These are phyloP conservation scores for Strigomonas culicis DNA, from an alignment of 208 protist species.

Conservation along the genomic window DNA sequence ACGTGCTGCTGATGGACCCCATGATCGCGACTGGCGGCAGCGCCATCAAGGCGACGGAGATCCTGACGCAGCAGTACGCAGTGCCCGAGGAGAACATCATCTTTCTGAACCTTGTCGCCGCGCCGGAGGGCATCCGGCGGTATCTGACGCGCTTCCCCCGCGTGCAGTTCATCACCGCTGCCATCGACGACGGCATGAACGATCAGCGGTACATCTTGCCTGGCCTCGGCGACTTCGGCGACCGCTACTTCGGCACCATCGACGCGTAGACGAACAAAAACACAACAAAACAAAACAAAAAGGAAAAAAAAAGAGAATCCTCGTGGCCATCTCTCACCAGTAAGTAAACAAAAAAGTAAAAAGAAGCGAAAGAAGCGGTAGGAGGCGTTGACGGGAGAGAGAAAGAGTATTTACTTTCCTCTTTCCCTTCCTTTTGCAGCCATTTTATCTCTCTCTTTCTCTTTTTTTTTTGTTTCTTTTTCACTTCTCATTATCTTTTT, in stretches of 20 bases:
- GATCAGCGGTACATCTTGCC: conserved; percentile 94
- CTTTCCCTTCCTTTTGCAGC: too few species aligned
- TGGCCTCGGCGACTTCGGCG: conserved; percentile 96
- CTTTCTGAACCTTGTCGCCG: conserved; percentile 94
- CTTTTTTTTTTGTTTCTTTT: too few species aligned
- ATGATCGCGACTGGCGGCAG: conserved; percentile 96
- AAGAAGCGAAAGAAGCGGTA: not conserved
- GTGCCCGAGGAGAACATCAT: conserved; percentile 94
- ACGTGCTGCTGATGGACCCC: conserved; percentile 96
- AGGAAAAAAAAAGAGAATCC: not conserved
- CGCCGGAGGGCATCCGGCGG: conserved; percentile 82
- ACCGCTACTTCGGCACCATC: conserved; percentile 95
- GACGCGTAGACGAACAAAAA: conserved; percentile 20
- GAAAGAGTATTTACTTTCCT: too few species aligned
- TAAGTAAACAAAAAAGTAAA: not conserved
- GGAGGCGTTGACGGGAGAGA: not conserved
- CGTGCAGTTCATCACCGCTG: conserved; percentile 88
- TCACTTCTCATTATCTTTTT: too few species aligned
- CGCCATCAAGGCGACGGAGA: conserved; percentile 66
- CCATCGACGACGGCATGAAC: conserved; percentile 92
- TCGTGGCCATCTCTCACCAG: not conserved
- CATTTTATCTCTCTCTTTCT: too few species aligned
- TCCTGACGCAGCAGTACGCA: conserved; percentile 77
- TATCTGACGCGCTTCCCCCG: conserved; percentile 71
- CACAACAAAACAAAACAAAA: conserved; percentile 7